Evolutionary conservation across 148 eudicot species (phyloP).

Genomic region (Rhododendron molle): DNA sequence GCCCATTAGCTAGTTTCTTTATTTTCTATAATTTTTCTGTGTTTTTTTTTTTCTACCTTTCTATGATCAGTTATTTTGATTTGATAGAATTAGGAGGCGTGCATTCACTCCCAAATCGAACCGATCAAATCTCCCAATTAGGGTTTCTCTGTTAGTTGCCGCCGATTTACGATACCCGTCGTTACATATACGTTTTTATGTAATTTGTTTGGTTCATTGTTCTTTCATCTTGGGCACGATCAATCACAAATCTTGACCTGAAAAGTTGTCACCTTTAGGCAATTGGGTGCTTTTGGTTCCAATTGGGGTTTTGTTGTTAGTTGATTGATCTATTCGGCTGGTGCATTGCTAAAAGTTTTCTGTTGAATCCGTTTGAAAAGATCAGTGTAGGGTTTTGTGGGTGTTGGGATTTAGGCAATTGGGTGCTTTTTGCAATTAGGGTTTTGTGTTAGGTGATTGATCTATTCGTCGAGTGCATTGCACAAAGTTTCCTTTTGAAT

Average conservation of each 20-base stretch:
- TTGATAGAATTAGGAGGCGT: conserved; percentile 17
- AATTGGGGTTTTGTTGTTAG: neutral
- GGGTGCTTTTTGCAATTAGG: too few species aligned
- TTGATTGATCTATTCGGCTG: neutral
- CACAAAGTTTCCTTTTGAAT: neutral
- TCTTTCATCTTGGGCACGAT: conserved; percentile 2
- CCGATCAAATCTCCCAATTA: neutral
- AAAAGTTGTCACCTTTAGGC: neutral
- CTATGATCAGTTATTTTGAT: neutral
- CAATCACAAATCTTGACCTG: neutral
- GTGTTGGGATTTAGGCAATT: neutral
- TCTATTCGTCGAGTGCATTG: neutral
- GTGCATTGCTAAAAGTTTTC: neutral
- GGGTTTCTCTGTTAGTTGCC: conserved; percentile 24
- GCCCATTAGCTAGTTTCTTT: neutral
- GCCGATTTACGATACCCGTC: conserved; percentile 10
- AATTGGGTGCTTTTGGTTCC: neutral
- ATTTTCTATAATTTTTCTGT: neutral
- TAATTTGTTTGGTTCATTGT: neutral
- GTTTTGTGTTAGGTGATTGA: neutral
- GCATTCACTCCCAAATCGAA: conserved; percentile 9
- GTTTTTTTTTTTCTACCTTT: neutral
- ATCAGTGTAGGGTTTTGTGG: neutral
- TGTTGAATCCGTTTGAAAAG: too few species aligned
- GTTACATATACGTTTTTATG: neutral